Evolutionary conservation across 1,284 basidiomycete species (phyloP).

Genomic region (Neolentinus lepideus): DNA sequence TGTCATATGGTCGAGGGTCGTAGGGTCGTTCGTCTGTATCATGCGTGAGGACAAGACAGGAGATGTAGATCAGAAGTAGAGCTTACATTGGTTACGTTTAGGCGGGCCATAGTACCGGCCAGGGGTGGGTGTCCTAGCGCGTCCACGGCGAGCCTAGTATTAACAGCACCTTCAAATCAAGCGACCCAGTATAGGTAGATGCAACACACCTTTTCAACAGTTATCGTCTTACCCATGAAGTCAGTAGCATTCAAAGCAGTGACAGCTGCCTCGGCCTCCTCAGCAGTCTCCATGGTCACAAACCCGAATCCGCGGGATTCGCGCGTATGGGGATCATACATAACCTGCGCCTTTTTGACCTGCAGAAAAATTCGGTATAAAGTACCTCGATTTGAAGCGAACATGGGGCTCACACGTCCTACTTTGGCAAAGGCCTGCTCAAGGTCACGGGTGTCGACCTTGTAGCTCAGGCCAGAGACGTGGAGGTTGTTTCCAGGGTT

Average conservation of each 20-base stretch:
- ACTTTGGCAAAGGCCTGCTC: constrained; percentile 85
- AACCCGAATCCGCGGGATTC: constrained; percentile 98
- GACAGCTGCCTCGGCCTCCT: constrained; percentile 89
- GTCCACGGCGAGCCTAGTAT: constrained; percentile 81
- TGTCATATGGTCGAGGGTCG: constrained; percentile 76
- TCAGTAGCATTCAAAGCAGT: constrained; percentile 79
- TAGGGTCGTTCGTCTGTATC: constrained; percentile 63
- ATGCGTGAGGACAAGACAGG: constrained; percentile 5
- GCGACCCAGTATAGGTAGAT: background rate
- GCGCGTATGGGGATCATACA: constrained; percentile 95
- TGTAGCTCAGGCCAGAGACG: constrained; percentile 80
- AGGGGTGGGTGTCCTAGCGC: constrained; percentile 92
- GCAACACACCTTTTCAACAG: constrained; percentile 72
- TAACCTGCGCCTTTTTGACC: constrained; percentile 88
- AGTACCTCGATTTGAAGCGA: background rate
- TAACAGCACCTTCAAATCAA: constrained; percentile 2
- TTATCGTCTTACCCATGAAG: constrained; percentile 79
- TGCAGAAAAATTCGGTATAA: constrained; percentile 19
- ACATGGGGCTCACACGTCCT: constrained; percentile 64
- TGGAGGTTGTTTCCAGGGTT: constrained; percentile 98
- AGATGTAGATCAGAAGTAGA: constrained; percentile 6
- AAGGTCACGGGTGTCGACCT: constrained; percentile 80
- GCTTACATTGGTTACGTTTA: constrained; percentile 61
- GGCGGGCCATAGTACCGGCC: constrained; percentile 92
- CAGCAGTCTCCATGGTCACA: constrained; percentile 86